Conservation (phyloP, 805 yeast species). For the Nakazawaea anatomiae region DNA sequence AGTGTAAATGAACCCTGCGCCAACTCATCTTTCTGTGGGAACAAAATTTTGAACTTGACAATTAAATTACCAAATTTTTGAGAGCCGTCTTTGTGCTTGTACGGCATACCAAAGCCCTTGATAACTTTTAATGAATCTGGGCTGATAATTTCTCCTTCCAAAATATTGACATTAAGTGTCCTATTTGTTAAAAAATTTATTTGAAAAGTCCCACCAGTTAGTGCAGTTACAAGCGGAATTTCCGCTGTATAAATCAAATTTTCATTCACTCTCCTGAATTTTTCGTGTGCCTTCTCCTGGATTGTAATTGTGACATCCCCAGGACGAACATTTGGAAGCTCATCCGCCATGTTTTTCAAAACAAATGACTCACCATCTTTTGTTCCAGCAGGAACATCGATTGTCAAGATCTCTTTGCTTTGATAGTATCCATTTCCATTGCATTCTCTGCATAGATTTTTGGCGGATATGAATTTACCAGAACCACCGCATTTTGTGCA, state of each 20-base stretch:
- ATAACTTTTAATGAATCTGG: slow-evolving; percentile 44
- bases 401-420: slow-evolving; percentile 43
- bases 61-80: slow-evolving; percentile 46
- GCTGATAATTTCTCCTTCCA: slow-evolving; percentile 47
- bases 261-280: slow-evolving; percentile 35
- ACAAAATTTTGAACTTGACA: slow-evolving; percentile 50
- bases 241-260: slow-evolving; percentile 39
- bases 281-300: slow-evolving; percentile 23
- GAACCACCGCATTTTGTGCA: slow-evolving; percentile 39
- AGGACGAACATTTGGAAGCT: slow-evolving; percentile 47
- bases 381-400: slow-evolving; percentile 53
- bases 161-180: slow-evolving; percentile 31
- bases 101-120: slow-evolving; percentile 60
- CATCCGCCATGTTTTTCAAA: slow-evolving; percentile 60
- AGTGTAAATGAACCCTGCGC: slow-evolving; percentile 26
- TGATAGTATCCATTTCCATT: slow-evolving; percentile 39
- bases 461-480: slow-evolving; percentile 27
- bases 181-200: slow-evolving; percentile 32
- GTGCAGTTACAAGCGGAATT: slow-evolving; percentile 47
- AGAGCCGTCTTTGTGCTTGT: slow-evolving; percentile 16
- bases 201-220: slow-evolving; percentile 48
- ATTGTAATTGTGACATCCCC: slow-evolving; percentile 63
- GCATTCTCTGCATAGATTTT: slow-evolving; percentile 35
- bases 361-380: slow-evolving; percentile 44
- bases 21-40: slow-evolving; percentile 43